Evolutionary conservation across 2,329 filamentous ascomycete genomes (phyloP), one percentile per base, ranked within the genome.

Genomic region (Colletotrichum gigasporum): DNA sequence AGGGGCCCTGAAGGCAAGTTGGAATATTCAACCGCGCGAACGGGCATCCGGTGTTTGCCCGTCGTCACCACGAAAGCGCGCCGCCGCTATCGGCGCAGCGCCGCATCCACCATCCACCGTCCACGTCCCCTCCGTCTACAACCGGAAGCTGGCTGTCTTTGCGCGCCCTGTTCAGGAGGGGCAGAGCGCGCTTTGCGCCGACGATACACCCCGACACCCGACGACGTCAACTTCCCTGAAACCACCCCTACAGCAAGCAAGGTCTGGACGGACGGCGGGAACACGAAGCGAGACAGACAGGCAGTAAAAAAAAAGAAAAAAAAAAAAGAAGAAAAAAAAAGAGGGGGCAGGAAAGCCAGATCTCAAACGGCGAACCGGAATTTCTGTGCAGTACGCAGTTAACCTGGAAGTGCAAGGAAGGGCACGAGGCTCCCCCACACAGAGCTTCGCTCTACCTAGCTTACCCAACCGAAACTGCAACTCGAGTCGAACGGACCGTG

Each of bases 181-280:
- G 39, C 5, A 22, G 14, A 11, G n/a, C 28, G 45, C 26, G 45
- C 39, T 3, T 42, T 41, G 16, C 44, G 35, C 35, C 35, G 35
- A 39, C 9, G 35, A 39, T 16, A 39, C 8, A 7, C 35, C 35
- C 35, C 35, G 35, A 39, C 3, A 39, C 35, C 35, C 45, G 16
- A 34, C 45, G 45, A 50, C 28, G 45, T 50, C 45, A 48, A 32
- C 45, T 48, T 48, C 45, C 45, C n/a, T 48, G 45, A 50, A 16
- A 11, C 44, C 16, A 50, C 34, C 26, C 45, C 45, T 18, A 32
- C 22, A n/a, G n/a, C n/a, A n/a, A n/a, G n/a, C 34, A 37, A 37
- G 34, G n/a, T 37, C 34, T 37, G n/a, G 10, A 37, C 47, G 14
- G 20, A 26, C 12, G 5, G 11, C 42, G 42, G 42, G 42, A 39